phyloP scores from a whole-genome alignment of 768 basidiomycete species.

The Hebeloma cylindrosporum region DNA sequence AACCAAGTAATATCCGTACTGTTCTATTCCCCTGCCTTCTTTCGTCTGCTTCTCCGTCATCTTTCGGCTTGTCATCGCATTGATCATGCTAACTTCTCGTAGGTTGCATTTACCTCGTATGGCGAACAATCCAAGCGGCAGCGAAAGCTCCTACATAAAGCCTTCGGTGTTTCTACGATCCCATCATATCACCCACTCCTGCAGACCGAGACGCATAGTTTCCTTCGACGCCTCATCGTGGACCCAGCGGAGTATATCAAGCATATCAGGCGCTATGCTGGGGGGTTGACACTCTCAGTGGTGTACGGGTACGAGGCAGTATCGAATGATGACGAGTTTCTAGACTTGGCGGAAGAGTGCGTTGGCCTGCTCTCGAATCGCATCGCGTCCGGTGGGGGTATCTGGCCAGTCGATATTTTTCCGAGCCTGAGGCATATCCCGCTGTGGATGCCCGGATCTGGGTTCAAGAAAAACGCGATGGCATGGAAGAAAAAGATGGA shows the following conservation, averaged over 20 bases:
- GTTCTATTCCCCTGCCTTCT: constrained; percentile 4
- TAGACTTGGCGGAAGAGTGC: constrained; percentile 42
- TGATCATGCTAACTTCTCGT: not conserved
- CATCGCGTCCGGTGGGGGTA: constrained; percentile 44
- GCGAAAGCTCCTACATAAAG: constrained; percentile 65
- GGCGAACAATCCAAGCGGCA: constrained; percentile 63
- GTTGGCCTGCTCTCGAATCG: constrained; percentile 41
- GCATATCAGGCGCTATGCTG: constrained; percentile 53
- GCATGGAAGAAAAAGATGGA: constrained; percentile 65
- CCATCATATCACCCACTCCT: constrained; percentile 59
- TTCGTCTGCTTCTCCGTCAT: constrained; percentile 3
- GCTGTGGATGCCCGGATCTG: constrained; percentile 64
- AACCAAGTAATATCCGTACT: constrained; percentile 5
- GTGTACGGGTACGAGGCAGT: constrained; percentile 60
- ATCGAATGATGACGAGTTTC: constrained; percentile 37
- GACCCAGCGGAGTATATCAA: constrained; percentile 36
- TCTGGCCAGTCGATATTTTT: constrained; percentile 51
- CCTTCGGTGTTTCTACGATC: constrained; percentile 54
- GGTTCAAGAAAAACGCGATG: constrained; percentile 60
- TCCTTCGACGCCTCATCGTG: constrained; percentile 55
- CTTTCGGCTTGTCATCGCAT: not conserved
- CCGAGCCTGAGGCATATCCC: constrained; percentile 58
- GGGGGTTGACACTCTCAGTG: constrained; percentile 54
- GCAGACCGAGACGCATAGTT: constrained; percentile 52
- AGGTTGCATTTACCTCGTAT: constrained; percentile 68